A percentile compares a stretch with the other conserved stretches of the same genome.
Conservation (phyloP, 768 basidiomycete species). For the Collybia sordida region DNA sequence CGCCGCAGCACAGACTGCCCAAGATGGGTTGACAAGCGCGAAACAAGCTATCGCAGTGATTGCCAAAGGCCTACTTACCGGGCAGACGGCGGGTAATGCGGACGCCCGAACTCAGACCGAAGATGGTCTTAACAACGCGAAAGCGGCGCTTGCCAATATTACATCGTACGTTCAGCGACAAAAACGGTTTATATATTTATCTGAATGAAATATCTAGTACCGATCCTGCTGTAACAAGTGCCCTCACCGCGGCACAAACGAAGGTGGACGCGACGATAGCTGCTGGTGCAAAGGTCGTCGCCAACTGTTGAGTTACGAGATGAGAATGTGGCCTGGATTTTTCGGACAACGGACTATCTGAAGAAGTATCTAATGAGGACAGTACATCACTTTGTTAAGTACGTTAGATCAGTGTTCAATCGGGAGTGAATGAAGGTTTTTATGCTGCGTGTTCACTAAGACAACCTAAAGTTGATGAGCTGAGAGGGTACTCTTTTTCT, state of each 20-base stretch:
- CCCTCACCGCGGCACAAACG: conserved; percentile 14
- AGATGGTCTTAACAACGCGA: conserved; percentile 18
- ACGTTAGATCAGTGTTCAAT: too few species aligned
- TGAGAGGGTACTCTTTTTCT: too few species aligned
- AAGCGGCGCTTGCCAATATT: conserved; percentile 19
- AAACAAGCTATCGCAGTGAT: conserved; percentile 23
- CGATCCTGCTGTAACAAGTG: conserved; percentile 18
- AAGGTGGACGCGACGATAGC: conserved; percentile 20
- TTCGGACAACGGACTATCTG: neutral
- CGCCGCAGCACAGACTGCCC: conserved; percentile 18
- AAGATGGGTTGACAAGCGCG: conserved; percentile 18
- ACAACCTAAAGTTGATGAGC: too few species aligned
- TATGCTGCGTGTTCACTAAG: too few species aligned
- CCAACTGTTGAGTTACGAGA: conserved; percentile 12
- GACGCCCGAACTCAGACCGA: conserved; percentile 19
- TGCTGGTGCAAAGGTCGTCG: conserved; percentile 20
- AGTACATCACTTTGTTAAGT: too few species aligned
- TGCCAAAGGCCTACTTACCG: conserved; percentile 17
- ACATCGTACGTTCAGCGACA: conserved; percentile 16
- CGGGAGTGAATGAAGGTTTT: too few species aligned
- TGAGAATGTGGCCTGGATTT: neutral
- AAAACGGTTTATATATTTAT: neutral
- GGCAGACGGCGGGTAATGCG: conserved; percentile 16
- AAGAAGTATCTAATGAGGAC: too few species aligned
- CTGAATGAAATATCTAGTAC: conserved; percentile 9